A percentile compares a stretch with the other conserved stretches of the same genome.
Conservation (phyloP, 2,329 filamentous ascomycete species). For the Trichoderma sp. region DNA sequence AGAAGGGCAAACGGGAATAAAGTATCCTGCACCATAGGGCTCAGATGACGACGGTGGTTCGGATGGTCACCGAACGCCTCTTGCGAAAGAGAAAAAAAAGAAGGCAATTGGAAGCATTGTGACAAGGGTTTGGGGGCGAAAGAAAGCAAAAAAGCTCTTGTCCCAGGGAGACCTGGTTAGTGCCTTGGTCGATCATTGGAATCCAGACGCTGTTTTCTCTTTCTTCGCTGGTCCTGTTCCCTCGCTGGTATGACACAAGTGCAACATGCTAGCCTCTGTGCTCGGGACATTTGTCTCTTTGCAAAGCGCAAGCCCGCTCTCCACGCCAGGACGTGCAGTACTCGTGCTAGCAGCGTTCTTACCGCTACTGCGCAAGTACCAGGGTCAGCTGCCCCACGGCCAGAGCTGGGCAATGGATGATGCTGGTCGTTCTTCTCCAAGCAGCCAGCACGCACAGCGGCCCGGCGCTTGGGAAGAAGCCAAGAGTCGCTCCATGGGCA, state of each 20-base stretch:
- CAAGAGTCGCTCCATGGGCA: not conserved
- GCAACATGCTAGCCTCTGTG: not conserved
- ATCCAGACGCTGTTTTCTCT: not conserved
- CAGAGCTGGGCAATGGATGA: not conserved
- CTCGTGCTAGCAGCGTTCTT: not conserved
- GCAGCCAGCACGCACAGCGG: not conserved
- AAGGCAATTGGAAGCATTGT: not conserved
- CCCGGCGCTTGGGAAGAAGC: not conserved
- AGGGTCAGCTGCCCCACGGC: constrained; percentile 10
- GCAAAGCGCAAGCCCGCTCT: not conserved
- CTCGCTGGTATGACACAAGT: constrained; percentile 8
- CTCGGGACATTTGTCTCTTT: not conserved
- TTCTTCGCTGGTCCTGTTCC: not conserved
- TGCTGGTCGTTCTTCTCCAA: not conserved
- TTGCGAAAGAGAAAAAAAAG: not conserved
- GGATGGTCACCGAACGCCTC: not conserved
- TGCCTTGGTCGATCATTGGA: not conserved
- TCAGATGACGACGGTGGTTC: constrained; percentile 11
- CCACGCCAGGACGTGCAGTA: not conserved
- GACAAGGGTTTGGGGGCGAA: not conserved
- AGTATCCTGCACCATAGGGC: not conserved
- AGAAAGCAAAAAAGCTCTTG: not conserved
- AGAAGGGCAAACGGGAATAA: not conserved
- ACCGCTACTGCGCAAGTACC: not conserved
- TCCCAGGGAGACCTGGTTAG: not conserved